These are phyloP conservation scores for Pythium dissimile DNA, from an alignment of 352 stramenopile genomes.

Conservation along the genomic window DNA sequence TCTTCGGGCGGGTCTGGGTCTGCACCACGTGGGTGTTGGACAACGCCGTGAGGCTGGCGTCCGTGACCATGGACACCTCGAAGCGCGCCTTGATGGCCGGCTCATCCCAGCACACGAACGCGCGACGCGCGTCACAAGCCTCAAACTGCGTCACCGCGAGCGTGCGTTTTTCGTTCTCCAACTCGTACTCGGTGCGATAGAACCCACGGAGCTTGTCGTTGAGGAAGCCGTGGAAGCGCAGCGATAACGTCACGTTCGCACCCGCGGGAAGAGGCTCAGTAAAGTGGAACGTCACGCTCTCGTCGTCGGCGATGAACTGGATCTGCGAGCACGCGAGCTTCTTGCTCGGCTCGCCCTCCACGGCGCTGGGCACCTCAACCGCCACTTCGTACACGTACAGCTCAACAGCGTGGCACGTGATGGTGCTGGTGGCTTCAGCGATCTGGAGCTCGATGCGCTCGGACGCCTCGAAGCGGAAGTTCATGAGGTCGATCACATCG, in stretches of 20 bases:
- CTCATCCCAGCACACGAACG: slow-evolving; percentile 98
- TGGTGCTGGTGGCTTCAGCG: slow-evolving; percentile 51
- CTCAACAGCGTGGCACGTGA: slow-evolving; percentile 95
- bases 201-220: slow-evolving; percentile 96
- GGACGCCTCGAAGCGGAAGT: slow-evolving; percentile 73
- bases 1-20: slow-evolving; percentile 54
- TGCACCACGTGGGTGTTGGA: slow-evolving; percentile 96
- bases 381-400: slow-evolving; percentile 81
- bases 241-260: slow-evolving; percentile 32
- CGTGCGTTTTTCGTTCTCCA: slow-evolving; percentile 88
- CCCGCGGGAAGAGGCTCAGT: slow-evolving; percentile 30
- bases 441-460: slow-evolving; percentile 55
- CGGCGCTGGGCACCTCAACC: slow-evolving; percentile 34
- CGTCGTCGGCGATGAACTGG: slow-evolving; percentile 43
- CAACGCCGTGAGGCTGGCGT: slow-evolving; percentile 89
- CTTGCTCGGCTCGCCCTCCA: slow-evolving; percentile 20
- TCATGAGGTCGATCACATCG: slow-evolving; percentile 71
- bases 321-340: slow-evolving; percentile 44
- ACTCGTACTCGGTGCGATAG: slow-evolving; percentile 93
- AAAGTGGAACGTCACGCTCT: slow-evolving; percentile 63
- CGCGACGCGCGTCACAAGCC: slow-evolving; percentile 86
- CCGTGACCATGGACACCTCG: slow-evolving; percentile 91
- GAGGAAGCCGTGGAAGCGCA: slow-evolving; percentile 68
- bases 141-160: slow-evolving; percentile 90
- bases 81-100: slow-evolving; percentile 95